Base-by-base conservation (phyloP, 345 rosid genomes). In the Clausena lansium region DNA sequence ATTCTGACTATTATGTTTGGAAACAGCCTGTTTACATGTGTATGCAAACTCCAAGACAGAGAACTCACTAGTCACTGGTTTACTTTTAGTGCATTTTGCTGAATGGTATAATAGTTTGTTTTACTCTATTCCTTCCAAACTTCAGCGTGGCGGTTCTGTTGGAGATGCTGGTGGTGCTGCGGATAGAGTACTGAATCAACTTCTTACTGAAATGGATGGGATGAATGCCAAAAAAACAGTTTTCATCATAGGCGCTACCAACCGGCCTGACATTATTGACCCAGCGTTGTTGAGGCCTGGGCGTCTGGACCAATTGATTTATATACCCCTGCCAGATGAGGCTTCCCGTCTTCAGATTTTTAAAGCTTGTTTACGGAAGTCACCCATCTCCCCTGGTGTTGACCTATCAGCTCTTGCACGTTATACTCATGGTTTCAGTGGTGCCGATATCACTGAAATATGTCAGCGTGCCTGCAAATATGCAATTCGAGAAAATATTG, bases 91-190 rank as follows among this genome's bases (percentile, higher is more conserved):
- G 22, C 64, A 63, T 10, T 33, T 45, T 36, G 10, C 4, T 30
- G 39, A 45, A 9, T 33, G 32, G 13, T 66, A 2, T 57, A 15
- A 2, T 77, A n/a, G 38, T 61, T 70, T 6, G 24, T 13, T 69
- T 45, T 28, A 28, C 38, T 13, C 14, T 36, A 22, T 35, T 38
- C 38, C 58, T 69, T 35, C 61, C 55, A 27, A 76, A 22, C 55
- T 81, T 24, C 78, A 81, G 84, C 76, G 84, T n/a, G 84, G 87
- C 25, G 69, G 74, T 64, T 75, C 78, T 20, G 68, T 64, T 68
- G 87, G 87, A 73, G 86, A 84, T 68, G 84, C 84, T 72, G 84
- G 86, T 24, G 86, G 86, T 72, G 87, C 84, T 27, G 86, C 87
- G 2, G 84, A 84, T 64, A 79, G 84, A 73, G 81, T 84, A 20